phyloP scores from a whole-genome alignment of 2,329 filamentous ascomycete genomes.

The Thelonectria olida region DNA sequence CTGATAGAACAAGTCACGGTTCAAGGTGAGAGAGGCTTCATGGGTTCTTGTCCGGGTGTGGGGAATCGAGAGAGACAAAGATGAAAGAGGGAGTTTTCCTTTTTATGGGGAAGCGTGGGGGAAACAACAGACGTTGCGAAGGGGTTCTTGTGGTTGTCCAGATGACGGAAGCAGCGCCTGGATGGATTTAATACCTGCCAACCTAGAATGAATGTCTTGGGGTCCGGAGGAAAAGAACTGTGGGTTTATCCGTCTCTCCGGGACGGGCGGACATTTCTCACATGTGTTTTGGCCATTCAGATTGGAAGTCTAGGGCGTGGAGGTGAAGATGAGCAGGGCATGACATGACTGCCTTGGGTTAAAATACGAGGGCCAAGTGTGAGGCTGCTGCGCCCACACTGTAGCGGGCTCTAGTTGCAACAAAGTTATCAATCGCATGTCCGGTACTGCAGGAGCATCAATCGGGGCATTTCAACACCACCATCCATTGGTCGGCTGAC shows the following conservation, averaged over 20 bases:
- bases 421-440: conserved; percentile 4
- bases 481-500: conserved; percentile 9
- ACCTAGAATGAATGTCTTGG: too few species aligned
- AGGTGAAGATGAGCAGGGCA: neutral
- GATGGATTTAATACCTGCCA: too few species aligned
- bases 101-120: conserved; percentile 20
- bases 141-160: conserved; percentile 1
- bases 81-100: neutral
- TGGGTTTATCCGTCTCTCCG: neutral
- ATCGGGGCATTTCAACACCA: conserved; percentile 8
- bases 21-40: conserved; percentile 17
- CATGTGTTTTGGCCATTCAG: neutral
- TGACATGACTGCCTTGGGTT: neutral
- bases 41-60: conserved; percentile 13
- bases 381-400: neutral
- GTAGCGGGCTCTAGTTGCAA: neutral
- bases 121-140: conserved; percentile 2
- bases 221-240: neutral
- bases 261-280: neutral
- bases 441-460: neutral
- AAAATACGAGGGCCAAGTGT: neutral
- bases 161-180: conserved; percentile 3
- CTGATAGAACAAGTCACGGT: conserved; percentile 1
- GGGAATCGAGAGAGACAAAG: conserved; percentile 1
- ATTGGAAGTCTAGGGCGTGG: neutral